Conservation (phyloP, 2,329 filamentous ascomycete genomes). For the Apiospora rasikravindrae region DNA sequence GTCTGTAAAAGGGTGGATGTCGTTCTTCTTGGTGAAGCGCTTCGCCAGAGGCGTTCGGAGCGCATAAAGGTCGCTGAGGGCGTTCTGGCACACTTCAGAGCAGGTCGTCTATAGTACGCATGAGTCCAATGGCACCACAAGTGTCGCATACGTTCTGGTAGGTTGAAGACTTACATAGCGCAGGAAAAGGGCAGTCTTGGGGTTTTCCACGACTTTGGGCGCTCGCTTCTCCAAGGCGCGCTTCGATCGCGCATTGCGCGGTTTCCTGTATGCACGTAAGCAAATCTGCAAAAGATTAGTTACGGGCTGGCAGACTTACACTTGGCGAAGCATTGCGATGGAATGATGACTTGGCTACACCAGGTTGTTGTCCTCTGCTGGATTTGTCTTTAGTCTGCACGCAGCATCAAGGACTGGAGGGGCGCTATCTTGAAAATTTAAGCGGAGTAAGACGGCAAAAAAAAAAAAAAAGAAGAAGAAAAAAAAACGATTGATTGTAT, state of each 20-base stretch:
- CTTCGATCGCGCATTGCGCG: conserved; percentile 83
- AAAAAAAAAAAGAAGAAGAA: neutral
- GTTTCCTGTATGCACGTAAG: conserved; percentile 51
- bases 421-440: conserved; percentile 15
- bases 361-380: neutral
- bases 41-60: conserved; percentile 84
- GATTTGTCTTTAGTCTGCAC: neutral
- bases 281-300: neutral
- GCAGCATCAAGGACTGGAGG: neutral
- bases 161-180: conserved; percentile 17
- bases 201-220: conserved; percentile 86
- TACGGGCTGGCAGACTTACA: conserved; percentile 10
- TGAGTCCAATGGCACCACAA: neutral
- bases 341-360: neutral
- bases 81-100: conserved; percentile 81
- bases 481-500: neutral
- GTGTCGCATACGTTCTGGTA: neutral
- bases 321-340: conserved; percentile 24
- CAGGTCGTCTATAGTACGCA: conserved; percentile 72
- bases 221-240: conserved; percentile 92
- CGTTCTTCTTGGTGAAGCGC: conserved; percentile 97
- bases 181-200: conserved; percentile 88
- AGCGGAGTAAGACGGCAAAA: conserved; percentile 18
- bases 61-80: conserved; percentile 82
- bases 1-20: conserved; percentile 93